Evolutionary conservation across 2,329 filamentous ascomycete genomes (phyloP).

Genomic region (Fonsecaea monophora): DNA sequence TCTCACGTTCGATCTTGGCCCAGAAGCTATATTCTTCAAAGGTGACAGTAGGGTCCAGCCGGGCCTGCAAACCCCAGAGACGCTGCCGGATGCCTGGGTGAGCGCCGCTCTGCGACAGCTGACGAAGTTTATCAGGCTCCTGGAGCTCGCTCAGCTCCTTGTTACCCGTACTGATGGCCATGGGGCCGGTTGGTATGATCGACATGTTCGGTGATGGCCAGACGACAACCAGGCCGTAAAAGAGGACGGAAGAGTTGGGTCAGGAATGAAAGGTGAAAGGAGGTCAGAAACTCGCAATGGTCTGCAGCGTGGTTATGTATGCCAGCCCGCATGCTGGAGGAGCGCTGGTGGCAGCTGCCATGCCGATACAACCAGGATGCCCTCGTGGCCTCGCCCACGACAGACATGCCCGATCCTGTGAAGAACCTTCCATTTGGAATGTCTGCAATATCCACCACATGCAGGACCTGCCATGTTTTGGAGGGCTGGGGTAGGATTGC

Average conservation of each 20-base stretch:
- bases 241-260: not conserved
- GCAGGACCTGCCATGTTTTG: not conserved
- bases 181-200: conserved; percentile 9
- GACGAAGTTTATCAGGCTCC: conserved; percentile 9
- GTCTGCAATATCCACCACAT: not conserved
- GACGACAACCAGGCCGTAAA: conserved; percentile 1
- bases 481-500: conserved; percentile 5
- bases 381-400: not conserved
- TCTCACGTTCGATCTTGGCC: conserved; percentile 21
- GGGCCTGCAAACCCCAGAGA: conserved; percentile 7
- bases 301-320: not conserved
- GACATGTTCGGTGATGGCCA: conserved; percentile 10
- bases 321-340: not conserved
- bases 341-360: not conserved
- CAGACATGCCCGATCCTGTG: not conserved
- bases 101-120: conserved; percentile 1
- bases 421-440: not conserved
- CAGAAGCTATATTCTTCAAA: conserved; percentile 22
- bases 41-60: conserved; percentile 18
- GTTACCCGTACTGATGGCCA: conserved; percentile 11
- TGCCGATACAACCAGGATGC: not conserved
- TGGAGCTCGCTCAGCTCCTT: conserved; percentile 15
- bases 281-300: not conserved
- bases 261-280: not conserved
- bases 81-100: conserved; percentile 9